A percentile compares a stretch with the other conserved stretches of the same genome.
These are phyloP conservation scores for Teunomyces atbi DNA, from an alignment of 805 yeast species.

Conservation along the genomic window DNA sequence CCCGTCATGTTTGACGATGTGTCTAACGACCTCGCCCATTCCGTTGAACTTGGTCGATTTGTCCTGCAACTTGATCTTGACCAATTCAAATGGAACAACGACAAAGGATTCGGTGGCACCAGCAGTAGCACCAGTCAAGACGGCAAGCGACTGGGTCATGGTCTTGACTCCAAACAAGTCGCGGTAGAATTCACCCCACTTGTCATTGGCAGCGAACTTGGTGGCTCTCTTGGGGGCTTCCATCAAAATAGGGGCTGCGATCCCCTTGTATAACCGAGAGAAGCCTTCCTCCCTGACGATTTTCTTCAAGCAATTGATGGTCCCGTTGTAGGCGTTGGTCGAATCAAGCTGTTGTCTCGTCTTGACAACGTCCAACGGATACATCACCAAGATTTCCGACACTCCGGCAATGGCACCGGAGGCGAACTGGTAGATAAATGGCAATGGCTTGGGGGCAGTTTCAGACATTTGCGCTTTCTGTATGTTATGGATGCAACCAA, in stretches of 20 bases:
- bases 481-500: background rate
- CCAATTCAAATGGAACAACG: conserved; percentile 95
- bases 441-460: conserved; percentile 40
- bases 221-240: conserved; percentile 99
- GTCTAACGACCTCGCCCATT: conserved; percentile 75
- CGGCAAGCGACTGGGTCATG: conserved; percentile 79
- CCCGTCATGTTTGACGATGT: conserved; percentile 76
- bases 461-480: background rate
- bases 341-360: conserved; percentile 83
- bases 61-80: conserved; percentile 94
- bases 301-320: conserved; percentile 78
- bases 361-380: conserved; percentile 95
- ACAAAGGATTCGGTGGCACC: conserved; percentile 97
- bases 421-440: conserved; percentile 86
- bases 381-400: conserved; percentile 92
- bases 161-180: conserved; percentile 62
- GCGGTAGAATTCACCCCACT: conserved; percentile 86
- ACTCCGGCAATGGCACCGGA: conserved; percentile 97
- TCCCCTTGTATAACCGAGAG: conserved; percentile 84
- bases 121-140: conserved; percentile 96
- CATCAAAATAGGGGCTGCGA: conserved; percentile 94
- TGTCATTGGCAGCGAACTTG: conserved; percentile 97
- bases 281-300: conserved; percentile 86
- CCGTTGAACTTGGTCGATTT: conserved; percentile 77
- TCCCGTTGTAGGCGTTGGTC: conserved; percentile 73